Conservation (phyloP, 768 basidiomycete species). For the Suillus hirtellus region DNA sequence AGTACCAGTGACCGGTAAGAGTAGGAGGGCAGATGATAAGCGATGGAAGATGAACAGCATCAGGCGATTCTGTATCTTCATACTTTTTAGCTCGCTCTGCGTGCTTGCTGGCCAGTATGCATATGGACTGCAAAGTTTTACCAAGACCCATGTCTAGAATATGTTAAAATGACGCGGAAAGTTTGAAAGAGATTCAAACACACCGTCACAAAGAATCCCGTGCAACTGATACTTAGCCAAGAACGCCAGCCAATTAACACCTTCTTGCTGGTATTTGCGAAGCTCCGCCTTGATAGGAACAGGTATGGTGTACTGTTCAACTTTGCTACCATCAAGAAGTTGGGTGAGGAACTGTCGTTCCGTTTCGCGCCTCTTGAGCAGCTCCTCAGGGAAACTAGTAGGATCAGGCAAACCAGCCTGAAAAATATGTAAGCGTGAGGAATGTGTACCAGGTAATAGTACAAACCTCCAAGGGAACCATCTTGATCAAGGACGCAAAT, state of each 20-base stretch:
- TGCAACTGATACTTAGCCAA: conserved; percentile 97
- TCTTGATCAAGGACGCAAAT: conserved; percentile 95
- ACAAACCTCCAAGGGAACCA: conserved; percentile 93
- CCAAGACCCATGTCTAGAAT: conserved; percentile 94
- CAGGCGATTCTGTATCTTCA: conserved; percentile 65
- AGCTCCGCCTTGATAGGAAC: conserved; percentile 90
- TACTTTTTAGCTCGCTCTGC: conserved; percentile 76
- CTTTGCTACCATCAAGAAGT: conserved; percentile 92
- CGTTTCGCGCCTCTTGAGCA: conserved; percentile 79
- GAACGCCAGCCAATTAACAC: conserved; percentile 98
- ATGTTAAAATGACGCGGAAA: not conserved
- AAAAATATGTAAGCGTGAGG: not conserved
- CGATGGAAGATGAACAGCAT: conserved; percentile 86
- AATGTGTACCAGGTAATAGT: not conserved
- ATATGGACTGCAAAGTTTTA: conserved; percentile 97
- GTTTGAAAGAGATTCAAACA: conserved; percentile 21
- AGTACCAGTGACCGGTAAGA: conserved; percentile 98
- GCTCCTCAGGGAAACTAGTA: conserved; percentile 83
- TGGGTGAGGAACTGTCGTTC: conserved; percentile 93
- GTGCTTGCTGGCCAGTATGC: conserved; percentile 93
- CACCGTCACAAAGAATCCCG: conserved; percentile 97
- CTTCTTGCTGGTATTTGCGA: conserved; percentile 97
- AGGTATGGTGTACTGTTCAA: conserved; percentile 86
- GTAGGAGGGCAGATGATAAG: conserved; percentile 97
- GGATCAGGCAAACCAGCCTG: conserved; percentile 98